Evolutionary conservation across 2,329 filamentous ascomycete species (phyloP), one percentile per base, ranked within the genome.

Genomic region (Colletotrichum lupini): DNA sequence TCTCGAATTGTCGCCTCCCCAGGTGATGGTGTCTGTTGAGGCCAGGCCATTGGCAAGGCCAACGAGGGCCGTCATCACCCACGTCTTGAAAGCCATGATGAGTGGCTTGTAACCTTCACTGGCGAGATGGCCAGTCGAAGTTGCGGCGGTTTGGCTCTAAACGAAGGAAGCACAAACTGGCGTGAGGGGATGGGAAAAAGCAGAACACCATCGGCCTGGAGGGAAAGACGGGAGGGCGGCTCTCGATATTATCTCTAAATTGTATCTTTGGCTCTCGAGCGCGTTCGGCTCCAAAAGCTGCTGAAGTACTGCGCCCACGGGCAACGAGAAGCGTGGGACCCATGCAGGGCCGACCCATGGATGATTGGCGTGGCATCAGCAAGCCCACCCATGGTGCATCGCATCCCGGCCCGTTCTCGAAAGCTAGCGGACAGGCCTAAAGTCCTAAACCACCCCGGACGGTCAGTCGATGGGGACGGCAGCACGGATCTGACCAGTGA

Each of bases 21-120:
- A 90, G 32, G 89, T 91, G 74, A 90, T 90, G 69, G 88, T 89
- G 73, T 90, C 87, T 1, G 87, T 88, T n/a, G 78, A 79, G 8
- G 77, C 85, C 16, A 86, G 79, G 59, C 81, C 82, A 69, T 77
- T 75, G 75, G 78, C 80, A 53, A 82, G 75, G 75, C 81, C 78
- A 55, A 78, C 74, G 67, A 85, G 75, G 74, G 80, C 77, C 69
- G 82, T 63, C 68, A 74, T 35, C 63, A 74, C 62, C 72, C 68
- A 74, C 57, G 67, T 52, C 30, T 62, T 73, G 16, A 73, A 57
- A 73, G 67, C 67, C 71, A 73, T 73, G 52, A n/a, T 26, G 67
- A 60, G 56, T 57, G 71, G 71, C 49, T 56, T 57, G 59, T 72
- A 28, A 16, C 8, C 56, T 56, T 69, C 66, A 55, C 59, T 8